phyloP scores from a whole-genome alignment of 169 alveolate species.

The Plasmodium adleri region DNA sequence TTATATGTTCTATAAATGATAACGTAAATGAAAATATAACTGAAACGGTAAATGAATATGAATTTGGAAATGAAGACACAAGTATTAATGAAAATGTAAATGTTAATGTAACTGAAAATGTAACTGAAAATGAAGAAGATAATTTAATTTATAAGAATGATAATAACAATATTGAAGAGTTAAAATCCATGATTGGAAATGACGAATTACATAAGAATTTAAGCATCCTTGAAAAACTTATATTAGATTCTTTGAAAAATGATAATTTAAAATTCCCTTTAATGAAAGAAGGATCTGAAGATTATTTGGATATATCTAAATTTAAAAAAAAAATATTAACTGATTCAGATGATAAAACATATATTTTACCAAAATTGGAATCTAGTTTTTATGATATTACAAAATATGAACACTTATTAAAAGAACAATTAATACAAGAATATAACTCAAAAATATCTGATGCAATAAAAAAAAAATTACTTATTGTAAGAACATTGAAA shows the following conservation, averaged over 20 bases:
- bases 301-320: constrained; percentile 27
- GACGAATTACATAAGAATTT: constrained; percentile 30
- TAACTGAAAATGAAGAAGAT: no score
- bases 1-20: no score
- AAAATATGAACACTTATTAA: constrained; percentile 42
- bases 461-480: not conserved
- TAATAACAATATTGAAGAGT: constrained; percentile 11
- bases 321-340: constrained; percentile 7
- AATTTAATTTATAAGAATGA: not conserved
- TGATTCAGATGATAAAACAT: not conserved
- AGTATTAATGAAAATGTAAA: no score
- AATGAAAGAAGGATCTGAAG: constrained; percentile 3
- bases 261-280: constrained; percentile 31
- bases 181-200: constrained; percentile 30
- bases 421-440: constrained; percentile 6
- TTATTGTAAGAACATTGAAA: constrained; percentile 18
- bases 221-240: constrained; percentile 16
- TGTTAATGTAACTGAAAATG: no score
- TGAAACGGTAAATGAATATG: no score
- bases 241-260: constrained; percentile 22
- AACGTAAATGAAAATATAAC: no score
- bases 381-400: constrained; percentile 13
- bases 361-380: constrained; percentile 3
- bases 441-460: constrained; percentile 13
- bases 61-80: no score